phyloP scores from a whole-genome alignment of 2,329 filamentous ascomycete species.

The Sporothrix humicola region DNA sequence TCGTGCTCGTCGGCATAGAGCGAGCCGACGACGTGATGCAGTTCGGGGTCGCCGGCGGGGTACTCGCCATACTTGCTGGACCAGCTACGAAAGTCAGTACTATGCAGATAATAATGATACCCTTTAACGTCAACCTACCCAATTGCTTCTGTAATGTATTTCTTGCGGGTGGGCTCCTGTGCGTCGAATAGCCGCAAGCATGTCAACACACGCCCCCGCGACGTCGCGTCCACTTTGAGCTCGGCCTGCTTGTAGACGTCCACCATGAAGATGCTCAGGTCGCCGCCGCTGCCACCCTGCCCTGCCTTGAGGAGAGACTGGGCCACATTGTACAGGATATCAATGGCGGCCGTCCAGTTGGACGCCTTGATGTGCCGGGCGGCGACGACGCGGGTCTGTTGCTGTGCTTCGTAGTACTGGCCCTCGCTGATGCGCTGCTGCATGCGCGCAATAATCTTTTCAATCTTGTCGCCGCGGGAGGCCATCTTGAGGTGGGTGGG shows the following conservation, averaged over 20 bases:
- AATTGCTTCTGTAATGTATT: conserved; percentile 86
- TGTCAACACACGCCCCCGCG: conserved; percentile 76
- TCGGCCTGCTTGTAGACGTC: conserved; percentile 91
- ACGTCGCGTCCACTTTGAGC: conserved; percentile 74
- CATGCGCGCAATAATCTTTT: conserved; percentile 68
- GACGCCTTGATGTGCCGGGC: conserved; percentile 88
- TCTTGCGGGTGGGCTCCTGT: conserved; percentile 89
- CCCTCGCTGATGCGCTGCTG: conserved; percentile 67
- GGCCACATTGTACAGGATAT: conserved; percentile 84
- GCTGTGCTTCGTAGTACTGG: conserved; percentile 96
- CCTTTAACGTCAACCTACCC: conserved; percentile 56
- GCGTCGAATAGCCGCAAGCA: conserved; percentile 79
- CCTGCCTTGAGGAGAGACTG: conserved; percentile 85
- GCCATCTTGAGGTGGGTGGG: conserved; percentile 40
- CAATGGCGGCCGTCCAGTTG: conserved; percentile 84
- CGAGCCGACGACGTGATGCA: conserved; percentile 89
- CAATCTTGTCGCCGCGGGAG: conserved; percentile 54
- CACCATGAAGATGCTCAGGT: conserved; percentile 83
- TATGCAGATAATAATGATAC: neutral
- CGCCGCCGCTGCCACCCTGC: conserved; percentile 92
- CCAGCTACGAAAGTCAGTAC: conserved; percentile 61
- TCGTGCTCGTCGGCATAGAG: conserved; percentile 94
- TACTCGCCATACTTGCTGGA: conserved; percentile 83
- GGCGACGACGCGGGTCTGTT: conserved; percentile 94
- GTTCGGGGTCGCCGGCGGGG: conserved; percentile 88